Base-by-base conservation (phyloP, 1,284 basidiomycete genomes). In the Volvariella volvacea region DNA sequence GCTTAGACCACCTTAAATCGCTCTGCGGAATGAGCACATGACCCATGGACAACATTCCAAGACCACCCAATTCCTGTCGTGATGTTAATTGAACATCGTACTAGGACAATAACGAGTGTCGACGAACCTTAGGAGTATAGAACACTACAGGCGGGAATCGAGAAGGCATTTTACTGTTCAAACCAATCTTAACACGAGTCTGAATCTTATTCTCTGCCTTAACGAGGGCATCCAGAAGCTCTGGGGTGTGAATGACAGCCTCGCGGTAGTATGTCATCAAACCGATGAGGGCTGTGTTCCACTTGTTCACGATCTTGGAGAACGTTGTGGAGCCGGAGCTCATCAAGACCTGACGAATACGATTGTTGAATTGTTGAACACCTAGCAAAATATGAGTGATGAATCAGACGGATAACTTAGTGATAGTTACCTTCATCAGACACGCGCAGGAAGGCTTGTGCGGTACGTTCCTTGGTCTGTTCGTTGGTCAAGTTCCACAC, bases 231-330 rank as follows among this genome's bases (percentile, higher is more conserved):
- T 97, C 93, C 43, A 97, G 77, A 20, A 99, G 76, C 66, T 98
- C 94, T 57, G 93, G 92, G 25, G 96, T 99, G 62, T 96, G 92
- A 49, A 97, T 92, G 50, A 98, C 93, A n/a, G 94, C 95, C 62
- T 99, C 95, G 50, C 95, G 90, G 67, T 98, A 99, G 70, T 98
- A 99, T 0, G 94, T 97, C 92, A 96, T 92, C 25, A 94, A 68
- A 49, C 92, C 92, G 52, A 94, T 95, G 44, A 95, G 78, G 8
- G 91, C 90, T 2, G 93, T 95, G 65, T 97, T 98, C 93, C 93
- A 97, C 70, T 98, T 98, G 74, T 99, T 99, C 60, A 98, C 89
- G 57, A 99, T 97, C 77, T 99, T 99, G 50, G 91, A 92, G 78
- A 99, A 99, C 0, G 96, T 98, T 1, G 95, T 95, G 0, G 93